Conservation (phyloP, 2,329 filamentous ascomycete genomes). For the Fusarium stilboides region DNA sequence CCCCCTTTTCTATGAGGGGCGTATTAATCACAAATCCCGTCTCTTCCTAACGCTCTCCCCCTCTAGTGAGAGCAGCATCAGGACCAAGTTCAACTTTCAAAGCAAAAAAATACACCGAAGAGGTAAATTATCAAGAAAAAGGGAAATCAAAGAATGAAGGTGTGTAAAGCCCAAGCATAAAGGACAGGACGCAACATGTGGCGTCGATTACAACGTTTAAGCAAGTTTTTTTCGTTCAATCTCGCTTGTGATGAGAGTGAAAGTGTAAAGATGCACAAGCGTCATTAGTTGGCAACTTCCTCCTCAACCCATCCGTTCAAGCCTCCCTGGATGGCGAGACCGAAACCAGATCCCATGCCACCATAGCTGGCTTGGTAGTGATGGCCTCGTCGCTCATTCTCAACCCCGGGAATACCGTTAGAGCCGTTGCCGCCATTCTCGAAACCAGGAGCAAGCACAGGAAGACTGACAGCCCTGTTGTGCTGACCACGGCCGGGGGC, state of each 20-base stretch:
- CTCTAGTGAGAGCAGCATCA: conserved; percentile 36
- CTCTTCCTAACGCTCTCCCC: conserved; percentile 27
- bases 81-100: conserved; percentile 46
- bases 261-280: conserved; percentile 47
- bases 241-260: conserved; percentile 41
- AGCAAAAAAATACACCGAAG: conserved; percentile 52
- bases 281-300: conserved; percentile 71
- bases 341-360: conserved; percentile 72
- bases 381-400: conserved; percentile 73
- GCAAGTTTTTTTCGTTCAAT: conserved; percentile 52
- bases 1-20: conserved; percentile 34
- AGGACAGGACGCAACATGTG: conserved; percentile 47
- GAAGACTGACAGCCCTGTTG: conserved; percentile 90
- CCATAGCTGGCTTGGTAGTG: conserved; percentile 77
- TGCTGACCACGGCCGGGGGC: conserved; percentile 78
- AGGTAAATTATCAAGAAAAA: conserved; percentile 53
- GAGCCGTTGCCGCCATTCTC: conserved; percentile 72
- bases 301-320: conserved; percentile 79
- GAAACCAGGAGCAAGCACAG: conserved; percentile 76
- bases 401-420: conserved; percentile 62
- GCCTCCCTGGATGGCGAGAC: conserved; percentile 74
- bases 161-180: conserved; percentile 47
- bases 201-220: conserved; percentile 62
- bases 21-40: conserved; percentile 43
- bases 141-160: conserved; percentile 50